Percentiles rank a stretch among this genome's conserved stretches.
phyloP scores from a whole-genome alignment of 106 monocot species.

The Chionographis japonica region DNA sequence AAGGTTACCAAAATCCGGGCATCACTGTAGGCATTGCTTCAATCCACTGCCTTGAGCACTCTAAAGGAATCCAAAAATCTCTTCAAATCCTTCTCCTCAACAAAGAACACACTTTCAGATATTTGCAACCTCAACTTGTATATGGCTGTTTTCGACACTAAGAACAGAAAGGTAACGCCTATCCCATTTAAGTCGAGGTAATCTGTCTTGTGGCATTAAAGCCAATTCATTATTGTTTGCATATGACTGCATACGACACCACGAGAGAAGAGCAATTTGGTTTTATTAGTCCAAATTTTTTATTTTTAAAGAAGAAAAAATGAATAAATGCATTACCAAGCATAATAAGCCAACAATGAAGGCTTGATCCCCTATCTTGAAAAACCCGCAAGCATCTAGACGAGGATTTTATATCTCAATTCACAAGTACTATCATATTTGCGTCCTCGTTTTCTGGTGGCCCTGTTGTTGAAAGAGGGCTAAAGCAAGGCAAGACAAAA shows the following conservation, averaged over 20 bases:
- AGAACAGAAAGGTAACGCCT: conserved; percentile 86
- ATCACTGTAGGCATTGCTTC: no score
- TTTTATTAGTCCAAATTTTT: background rate
- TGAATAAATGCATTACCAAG: background rate
- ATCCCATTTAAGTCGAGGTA: conserved; percentile 80
- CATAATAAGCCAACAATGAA: no score
- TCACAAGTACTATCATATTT: no score
- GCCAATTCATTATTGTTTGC: conserved; percentile 94
- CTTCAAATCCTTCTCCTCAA: conserved; percentile 72
- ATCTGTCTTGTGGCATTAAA: conserved; percentile 86
- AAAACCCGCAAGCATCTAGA: no score
- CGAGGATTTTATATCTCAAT: no score
- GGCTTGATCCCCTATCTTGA: no score
- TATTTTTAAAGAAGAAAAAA: background rate
- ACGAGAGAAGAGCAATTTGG: background rate
- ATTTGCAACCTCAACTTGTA: conserved; percentile 84
- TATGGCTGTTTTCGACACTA: conserved; percentile 82
- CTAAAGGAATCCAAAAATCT: conserved; percentile 82
- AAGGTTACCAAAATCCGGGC: no score
- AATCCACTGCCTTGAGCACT: conserved; percentile 60
- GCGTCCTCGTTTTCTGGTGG: no score
- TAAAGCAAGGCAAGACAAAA: no score
- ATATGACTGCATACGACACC: conserved; percentile 52
- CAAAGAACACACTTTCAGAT: conserved; percentile 70
- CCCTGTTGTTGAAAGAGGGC: no score